Evolutionary conservation across 1,139 yeast species (phyloP).

Genomic region (Suhomyces coccinellae): DNA sequence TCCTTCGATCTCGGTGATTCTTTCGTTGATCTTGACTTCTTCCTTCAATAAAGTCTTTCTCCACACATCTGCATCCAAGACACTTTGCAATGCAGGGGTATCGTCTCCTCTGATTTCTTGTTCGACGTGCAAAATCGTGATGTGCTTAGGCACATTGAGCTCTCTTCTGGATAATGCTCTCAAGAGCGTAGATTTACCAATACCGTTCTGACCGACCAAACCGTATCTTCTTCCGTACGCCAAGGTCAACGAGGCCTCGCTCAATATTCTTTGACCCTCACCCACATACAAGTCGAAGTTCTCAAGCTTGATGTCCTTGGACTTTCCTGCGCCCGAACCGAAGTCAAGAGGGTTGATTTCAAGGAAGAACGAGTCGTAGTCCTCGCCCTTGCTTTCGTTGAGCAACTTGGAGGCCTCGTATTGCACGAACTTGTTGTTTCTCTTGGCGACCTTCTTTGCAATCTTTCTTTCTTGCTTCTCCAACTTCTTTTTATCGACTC

Average conservation of each 20-base stretch:
- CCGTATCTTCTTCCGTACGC: slow-evolving; percentile 96
- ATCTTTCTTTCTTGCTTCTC: slow-evolving; percentile 97
- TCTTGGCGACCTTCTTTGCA: slow-evolving; percentile 93
- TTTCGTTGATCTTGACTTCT: slow-evolving; percentile 69
- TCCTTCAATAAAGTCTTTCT: slow-evolving; percentile 82
- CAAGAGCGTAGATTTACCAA: slow-evolving; percentile 93
- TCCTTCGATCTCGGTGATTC: slow-evolving; percentile 71
- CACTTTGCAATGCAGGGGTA: slow-evolving; percentile 85
- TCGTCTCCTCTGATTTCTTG: slow-evolving; percentile 97
- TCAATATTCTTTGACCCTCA: slow-evolving; percentile 87
- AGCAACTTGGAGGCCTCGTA: slow-evolving; percentile 93
- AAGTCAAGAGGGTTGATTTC: slow-evolving; percentile 93
- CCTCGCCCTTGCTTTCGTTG: slow-evolving; percentile 60
- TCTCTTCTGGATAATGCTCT: slow-evolving; percentile 93
- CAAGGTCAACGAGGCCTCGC: slow-evolving; percentile 83
- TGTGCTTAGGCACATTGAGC: slow-evolving; percentile 88
- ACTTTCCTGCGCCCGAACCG: slow-evolving; percentile 88
- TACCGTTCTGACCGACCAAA: slow-evolving; percentile 98
- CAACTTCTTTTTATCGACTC: slow-evolving; percentile 93
- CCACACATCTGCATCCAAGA: slow-evolving; percentile 98
- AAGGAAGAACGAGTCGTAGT: slow-evolving; percentile 91
- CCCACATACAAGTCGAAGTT: slow-evolving; percentile 93
- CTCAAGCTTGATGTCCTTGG: slow-evolving; percentile 91
- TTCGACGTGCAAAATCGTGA: slow-evolving; percentile 93
- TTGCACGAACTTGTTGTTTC: slow-evolving; percentile 81